Evolutionary conservation across 345 rosid genomes (phyloP).

Genomic region (Citropsis articulata): DNA sequence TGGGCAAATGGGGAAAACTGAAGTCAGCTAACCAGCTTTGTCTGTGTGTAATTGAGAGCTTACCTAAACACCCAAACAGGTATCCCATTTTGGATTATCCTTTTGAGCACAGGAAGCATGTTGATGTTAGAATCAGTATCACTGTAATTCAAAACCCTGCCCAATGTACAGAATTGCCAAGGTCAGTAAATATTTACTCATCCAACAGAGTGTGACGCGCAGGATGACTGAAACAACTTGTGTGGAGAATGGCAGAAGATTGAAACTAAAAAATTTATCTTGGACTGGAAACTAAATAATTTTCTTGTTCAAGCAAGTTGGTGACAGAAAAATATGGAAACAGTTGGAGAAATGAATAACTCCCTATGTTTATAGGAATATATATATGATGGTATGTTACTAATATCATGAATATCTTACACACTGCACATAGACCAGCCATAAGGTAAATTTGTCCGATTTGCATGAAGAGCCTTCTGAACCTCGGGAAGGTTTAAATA

Average conservation of each 20-base stretch:
- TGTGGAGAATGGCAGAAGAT: neutral
- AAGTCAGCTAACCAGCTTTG: neutral
- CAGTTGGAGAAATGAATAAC: neutral
- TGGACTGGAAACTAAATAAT: neutral
- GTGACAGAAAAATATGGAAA: neutral
- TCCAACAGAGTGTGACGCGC: too few species aligned
- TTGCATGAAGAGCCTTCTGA: constrained; percentile 89
- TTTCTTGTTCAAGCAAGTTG: neutral
- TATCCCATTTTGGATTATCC: constrained; percentile 50
- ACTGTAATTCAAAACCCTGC: constrained; percentile 59
- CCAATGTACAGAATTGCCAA: constrained; percentile 12
- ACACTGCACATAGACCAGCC: constrained; percentile 80
- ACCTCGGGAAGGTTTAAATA: constrained; percentile 88
- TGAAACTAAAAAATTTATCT: neutral
- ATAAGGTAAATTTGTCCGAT: constrained; percentile 62
- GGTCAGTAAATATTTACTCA: neutral
- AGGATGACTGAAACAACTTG: neutral
- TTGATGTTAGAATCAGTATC: constrained; percentile 51
- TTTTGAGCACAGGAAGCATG: constrained; percentile 78
- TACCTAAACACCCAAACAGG: constrained; percentile 90
- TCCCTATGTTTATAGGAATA: too few species aligned
- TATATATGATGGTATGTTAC: neutral
- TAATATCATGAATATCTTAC: constrained; percentile 29
- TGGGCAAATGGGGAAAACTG: too few species aligned
- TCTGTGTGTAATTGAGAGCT: neutral